Conservation (phyloP, 1,139 yeast genomes). For the Cylindricascospora bacillispora region DNA sequence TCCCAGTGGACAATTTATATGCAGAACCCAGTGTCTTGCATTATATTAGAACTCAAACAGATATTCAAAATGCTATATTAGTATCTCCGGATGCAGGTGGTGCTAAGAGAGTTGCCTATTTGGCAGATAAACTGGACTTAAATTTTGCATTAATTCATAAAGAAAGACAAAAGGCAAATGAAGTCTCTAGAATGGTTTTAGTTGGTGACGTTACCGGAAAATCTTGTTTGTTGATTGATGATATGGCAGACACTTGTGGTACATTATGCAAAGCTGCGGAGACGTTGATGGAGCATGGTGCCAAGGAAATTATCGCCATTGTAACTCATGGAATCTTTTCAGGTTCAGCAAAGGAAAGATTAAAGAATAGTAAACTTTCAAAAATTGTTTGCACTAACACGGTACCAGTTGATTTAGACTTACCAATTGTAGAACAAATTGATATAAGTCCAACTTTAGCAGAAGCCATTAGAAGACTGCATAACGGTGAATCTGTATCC, state of each 20-base stretch:
- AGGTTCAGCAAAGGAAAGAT: slow-evolving; percentile 52
- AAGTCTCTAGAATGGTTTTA: slow-evolving; percentile 62
- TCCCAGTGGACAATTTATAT: slow-evolving; percentile 70
- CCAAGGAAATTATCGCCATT: slow-evolving; percentile 63
- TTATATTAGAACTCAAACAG: slow-evolving; percentile 46
- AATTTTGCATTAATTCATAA: slow-evolving; percentile 73
- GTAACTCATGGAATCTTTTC: slow-evolving; percentile 75
- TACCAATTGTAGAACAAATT: slow-evolving; percentile 49
- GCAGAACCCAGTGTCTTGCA: slow-evolving; percentile 69
- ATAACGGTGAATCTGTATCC: slow-evolving; percentile 73
- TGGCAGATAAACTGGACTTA: slow-evolving; percentile 65
- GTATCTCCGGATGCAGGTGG: slow-evolving; percentile 85
- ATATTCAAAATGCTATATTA: slow-evolving; percentile 49
- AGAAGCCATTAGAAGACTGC: slow-evolving; percentile 70
- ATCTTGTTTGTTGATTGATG: slow-evolving; percentile 61
- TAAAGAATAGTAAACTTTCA: slow-evolving; percentile 45
- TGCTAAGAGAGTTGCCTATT: slow-evolving; percentile 69
- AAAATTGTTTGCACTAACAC: slow-evolving; percentile 66
- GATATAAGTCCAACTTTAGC: slow-evolving; percentile 67
- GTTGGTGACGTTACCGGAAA: slow-evolving; percentile 70
- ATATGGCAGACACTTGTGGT: slow-evolving; percentile 81
- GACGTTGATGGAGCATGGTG: slow-evolving; percentile 44
- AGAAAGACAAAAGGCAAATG: slow-evolving; percentile 70
- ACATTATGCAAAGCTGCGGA: slow-evolving; percentile 64
- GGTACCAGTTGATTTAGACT: slow-evolving; percentile 53